phyloP scores from a whole-genome alignment of 306 rosid species.

The Quercus gilva region DNA sequence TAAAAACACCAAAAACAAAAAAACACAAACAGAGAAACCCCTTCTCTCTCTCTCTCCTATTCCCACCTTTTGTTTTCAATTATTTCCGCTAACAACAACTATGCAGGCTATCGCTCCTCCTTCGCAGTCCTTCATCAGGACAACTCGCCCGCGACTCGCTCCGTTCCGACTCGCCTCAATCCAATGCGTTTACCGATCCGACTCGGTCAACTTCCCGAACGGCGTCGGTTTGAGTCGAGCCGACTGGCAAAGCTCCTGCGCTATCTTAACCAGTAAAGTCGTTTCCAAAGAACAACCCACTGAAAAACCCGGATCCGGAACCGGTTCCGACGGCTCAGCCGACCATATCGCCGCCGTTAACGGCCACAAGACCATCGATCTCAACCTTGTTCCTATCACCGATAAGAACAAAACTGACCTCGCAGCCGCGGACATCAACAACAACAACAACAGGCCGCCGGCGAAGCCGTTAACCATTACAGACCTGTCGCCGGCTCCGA shows the following conservation, averaged over 20 bases:
- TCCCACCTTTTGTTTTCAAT: background rate
- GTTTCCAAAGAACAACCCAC: slow-evolving; percentile 47
- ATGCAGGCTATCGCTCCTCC: slow-evolving; percentile 67
- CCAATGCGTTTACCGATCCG: slow-evolving; percentile 51
- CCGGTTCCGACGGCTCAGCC: slow-evolving; percentile 6
- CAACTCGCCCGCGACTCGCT: slow-evolving; percentile 19
- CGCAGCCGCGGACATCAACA: background rate
- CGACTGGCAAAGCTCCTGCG: slow-evolving; percentile 93
- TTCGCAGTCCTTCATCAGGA: slow-evolving; percentile 1
- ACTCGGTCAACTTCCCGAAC: slow-evolving; percentile 36
- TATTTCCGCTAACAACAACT: background rate
- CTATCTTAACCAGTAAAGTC: slow-evolving; percentile 79
- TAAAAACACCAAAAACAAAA: too few relatives aligned
- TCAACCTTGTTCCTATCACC: slow-evolving; percentile 58
- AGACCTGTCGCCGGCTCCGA: slow-evolving; percentile 91
- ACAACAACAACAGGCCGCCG: slow-evolving; percentile 19
- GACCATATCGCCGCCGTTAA: slow-evolving; percentile 50
- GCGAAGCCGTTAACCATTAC: slow-evolving; percentile 75
- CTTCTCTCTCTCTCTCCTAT: background rate
- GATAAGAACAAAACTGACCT: slow-evolving; percentile 19
- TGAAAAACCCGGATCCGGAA: slow-evolving; percentile 1
- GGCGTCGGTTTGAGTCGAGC: slow-evolving; percentile 54
- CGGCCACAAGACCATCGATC: slow-evolving; percentile 64
- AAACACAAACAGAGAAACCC: too few relatives aligned
- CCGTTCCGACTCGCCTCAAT: slow-evolving; percentile 29